Conservation (phyloP, 768 basidiomycete species). For the Hygrocybe coccinea region DNA sequence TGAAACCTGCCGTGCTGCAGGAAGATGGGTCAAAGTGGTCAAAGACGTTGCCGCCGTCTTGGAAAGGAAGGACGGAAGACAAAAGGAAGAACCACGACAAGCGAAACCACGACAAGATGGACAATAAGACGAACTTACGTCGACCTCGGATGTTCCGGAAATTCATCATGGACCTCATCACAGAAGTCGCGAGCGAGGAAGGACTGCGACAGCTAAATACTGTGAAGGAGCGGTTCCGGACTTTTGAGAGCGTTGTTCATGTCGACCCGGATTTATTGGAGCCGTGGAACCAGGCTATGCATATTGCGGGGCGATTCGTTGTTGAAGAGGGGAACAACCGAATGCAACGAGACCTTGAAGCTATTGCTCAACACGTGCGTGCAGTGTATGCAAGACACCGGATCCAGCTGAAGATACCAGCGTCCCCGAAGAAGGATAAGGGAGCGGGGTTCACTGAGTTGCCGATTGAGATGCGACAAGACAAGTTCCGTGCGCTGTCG, state of each 20-base stretch:
- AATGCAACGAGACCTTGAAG: slow-evolving; percentile 29
- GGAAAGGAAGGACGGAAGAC: slow-evolving; percentile 9
- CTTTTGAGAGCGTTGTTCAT: background rate
- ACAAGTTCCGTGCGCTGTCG: slow-evolving; percentile 42
- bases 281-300: slow-evolving; percentile 37
- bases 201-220: too few species aligned
- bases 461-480: slow-evolving; percentile 45
- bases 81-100: slow-evolving; percentile 20
- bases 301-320: slow-evolving; percentile 17
- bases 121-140: slow-evolving; percentile 11
- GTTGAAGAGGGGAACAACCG: slow-evolving; percentile 16
- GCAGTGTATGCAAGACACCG: slow-evolving; percentile 24
- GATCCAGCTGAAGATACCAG: background rate
- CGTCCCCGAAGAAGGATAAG: background rate
- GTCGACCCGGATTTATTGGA: slow-evolving; percentile 22
- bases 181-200: slow-evolving; percentile 1
- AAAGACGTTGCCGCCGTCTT: slow-evolving; percentile 18
- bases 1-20: slow-evolving; percentile 22
- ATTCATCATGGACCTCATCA: slow-evolving; percentile 31
- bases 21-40: slow-evolving; percentile 24
- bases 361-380: slow-evolving; percentile 40
- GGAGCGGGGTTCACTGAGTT: slow-evolving; percentile 31
- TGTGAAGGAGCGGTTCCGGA: slow-evolving; percentile 5
- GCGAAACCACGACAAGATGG: background rate
- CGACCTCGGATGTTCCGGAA: slow-evolving; percentile 8